phyloP scores from a whole-genome alignment of 805 yeast genomes.

The Metschnikowia similis region DNA sequence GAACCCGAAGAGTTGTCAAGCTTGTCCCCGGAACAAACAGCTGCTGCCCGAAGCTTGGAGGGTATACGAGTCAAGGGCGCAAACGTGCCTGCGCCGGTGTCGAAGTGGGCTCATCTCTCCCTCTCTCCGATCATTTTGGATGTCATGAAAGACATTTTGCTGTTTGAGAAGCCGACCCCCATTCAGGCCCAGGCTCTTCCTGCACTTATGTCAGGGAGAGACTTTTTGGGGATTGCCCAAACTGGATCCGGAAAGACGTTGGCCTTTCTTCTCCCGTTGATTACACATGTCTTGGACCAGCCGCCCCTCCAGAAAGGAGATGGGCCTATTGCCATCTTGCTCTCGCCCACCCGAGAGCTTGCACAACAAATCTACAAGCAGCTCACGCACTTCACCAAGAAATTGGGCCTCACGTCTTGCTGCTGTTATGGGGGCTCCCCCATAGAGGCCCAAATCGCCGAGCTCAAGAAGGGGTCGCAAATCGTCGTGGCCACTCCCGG shows the following conservation, averaged over 20 bases:
- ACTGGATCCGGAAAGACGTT: conserved; percentile 97
- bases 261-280: conserved; percentile 78
- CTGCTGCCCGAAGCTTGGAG: conserved; percentile 50
- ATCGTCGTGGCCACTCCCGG: conserved; percentile 94
- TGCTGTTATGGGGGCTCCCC: conserved; percentile 93
- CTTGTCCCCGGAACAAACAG: conserved; percentile 53
- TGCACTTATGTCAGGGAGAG: conserved; percentile 82
- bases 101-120: conserved; percentile 79
- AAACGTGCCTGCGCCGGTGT: conserved; percentile 58
- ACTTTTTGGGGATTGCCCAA: conserved; percentile 89
- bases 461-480: conserved; percentile 71
- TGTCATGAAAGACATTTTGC: conserved; percentile 46
- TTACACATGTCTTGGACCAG: conserved; percentile 80
- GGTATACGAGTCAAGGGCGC: conserved; percentile 65
- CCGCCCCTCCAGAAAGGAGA: conserved; percentile 47
- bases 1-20: conserved; percentile 52
- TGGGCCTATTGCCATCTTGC: conserved; percentile 74
- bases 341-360: conserved; percentile 91
- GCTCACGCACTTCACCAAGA: conserved; percentile 52
- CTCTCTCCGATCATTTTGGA: conserved; percentile 56
- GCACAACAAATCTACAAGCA: conserved; percentile 80
- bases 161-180: conserved; percentile 68
- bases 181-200: conserved; percentile 92
- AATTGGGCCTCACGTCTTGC: conserved; percentile 48
- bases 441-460: conserved; percentile 76